A percentile compares a stretch with the other conserved stretches of the same genome.
Evolutionary conservation across 2,329 filamentous ascomycete species (phyloP).

Genomic region (Colletotrichum navitas): DNA sequence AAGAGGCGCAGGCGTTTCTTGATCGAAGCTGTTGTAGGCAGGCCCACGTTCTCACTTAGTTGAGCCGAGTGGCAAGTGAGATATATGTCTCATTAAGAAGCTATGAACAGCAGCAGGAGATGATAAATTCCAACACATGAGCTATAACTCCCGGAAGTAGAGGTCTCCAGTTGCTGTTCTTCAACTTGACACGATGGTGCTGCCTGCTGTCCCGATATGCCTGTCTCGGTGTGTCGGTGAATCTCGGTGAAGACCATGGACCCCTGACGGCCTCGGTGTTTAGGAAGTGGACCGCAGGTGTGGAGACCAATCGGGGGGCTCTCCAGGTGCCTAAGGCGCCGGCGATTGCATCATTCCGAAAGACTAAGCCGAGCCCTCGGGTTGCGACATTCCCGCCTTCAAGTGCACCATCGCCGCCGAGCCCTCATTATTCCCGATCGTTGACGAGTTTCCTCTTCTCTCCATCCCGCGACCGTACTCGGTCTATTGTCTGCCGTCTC

Average conservation of each 20-base stretch:
- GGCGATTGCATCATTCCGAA: slow-evolving; percentile 40
- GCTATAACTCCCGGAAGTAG: too few species aligned
- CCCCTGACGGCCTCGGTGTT: slow-evolving; percentile 6
- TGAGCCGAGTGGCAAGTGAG: too few species aligned
- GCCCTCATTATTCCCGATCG: background rate
- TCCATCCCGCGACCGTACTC: background rate
- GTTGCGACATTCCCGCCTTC: slow-evolving; percentile 28
- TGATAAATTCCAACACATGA: too few species aligned
- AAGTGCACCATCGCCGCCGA: slow-evolving; percentile 14
- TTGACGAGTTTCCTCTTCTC: background rate
- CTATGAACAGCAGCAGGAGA: too few species aligned
- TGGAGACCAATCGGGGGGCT: slow-evolving; percentile 19
- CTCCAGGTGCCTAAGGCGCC: slow-evolving; percentile 40
- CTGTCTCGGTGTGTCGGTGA: background rate
- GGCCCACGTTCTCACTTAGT: too few species aligned
- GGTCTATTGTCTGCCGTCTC: background rate
- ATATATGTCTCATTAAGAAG: too few species aligned
- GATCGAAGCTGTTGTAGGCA: too few species aligned
- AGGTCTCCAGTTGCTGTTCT: background rate
- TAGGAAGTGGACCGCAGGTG: background rate
- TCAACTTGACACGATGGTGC: background rate
- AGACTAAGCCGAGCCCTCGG: slow-evolving; percentile 32
- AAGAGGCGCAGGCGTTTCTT: too few species aligned
- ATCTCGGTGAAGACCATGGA: background rate
- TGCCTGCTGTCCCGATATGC: too few species aligned